Base-by-base conservation (phyloP, 441 rosid genomes). In the Sinapis alba region DNA sequence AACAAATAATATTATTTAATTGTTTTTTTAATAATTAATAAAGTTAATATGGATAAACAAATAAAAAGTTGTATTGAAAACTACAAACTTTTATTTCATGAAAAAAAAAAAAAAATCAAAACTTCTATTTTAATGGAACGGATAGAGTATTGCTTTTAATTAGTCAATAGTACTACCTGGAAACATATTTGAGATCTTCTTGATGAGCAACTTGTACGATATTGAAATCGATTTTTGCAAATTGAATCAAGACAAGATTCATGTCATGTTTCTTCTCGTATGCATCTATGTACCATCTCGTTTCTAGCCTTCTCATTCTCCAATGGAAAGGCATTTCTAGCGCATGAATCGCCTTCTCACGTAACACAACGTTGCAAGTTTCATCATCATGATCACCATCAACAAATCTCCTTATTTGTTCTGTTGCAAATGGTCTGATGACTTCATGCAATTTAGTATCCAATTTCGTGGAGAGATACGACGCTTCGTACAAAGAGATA, bases 401-500 rank as follows among this genome's bases (percentile, higher is more conserved):
- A 13, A 59, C 56, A 50, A 53, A 20, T 58, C 81, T 72, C 6
- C 43, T 12, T 5, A 79, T 62, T 72, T 70, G 60, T 21, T 54
- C 20, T 4, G 3, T 45, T 8, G 82, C 51, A n/a, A 81, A 84
- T 6, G 69, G 69, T 71, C 65, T 71, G 3, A 78, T 80, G 47
- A 74, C 19, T 7, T 53, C 66, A 0, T 62, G 69, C 57, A 84
- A 41, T 11, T 77, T 64, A 13, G 10, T 5, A 7, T 47, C 54
- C 54, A 21, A 10, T 64, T 71, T 74, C 3, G 51, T 62, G 1
- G 54, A 20, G n/a, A 75, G 75, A 30, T 38, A 83, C 0, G 87
- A 83, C 1, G 89, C 86, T 69, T 84, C 87, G 3, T 84, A 83
- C 12, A 86, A 68, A 26, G 62, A 19, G 0, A 86, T 50, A 16